Conservation (phyloP, 1,139 yeast species). For the Yamadazyma atlantica region DNA sequence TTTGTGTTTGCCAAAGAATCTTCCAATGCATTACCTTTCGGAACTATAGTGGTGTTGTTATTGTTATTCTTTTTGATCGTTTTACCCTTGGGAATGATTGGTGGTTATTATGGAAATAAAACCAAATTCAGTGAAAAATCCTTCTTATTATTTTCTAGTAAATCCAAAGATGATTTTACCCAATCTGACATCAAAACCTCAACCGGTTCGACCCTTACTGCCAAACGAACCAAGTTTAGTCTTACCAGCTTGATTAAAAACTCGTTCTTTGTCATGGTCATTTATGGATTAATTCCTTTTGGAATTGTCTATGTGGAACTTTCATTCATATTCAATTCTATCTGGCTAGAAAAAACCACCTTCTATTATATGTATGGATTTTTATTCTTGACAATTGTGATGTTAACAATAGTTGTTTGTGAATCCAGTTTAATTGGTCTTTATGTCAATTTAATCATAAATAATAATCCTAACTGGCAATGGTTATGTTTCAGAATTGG, state of each 20-base stretch:
- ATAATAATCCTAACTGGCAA: constrained; percentile 74
- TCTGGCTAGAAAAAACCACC: constrained; percentile 80
- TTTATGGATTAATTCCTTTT: constrained; percentile 74
- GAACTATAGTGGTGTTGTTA: constrained; percentile 61
- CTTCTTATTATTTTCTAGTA: constrained; percentile 10
- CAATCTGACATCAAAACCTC: neutral
- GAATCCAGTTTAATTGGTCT: constrained; percentile 77
- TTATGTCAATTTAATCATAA: constrained; percentile 57
- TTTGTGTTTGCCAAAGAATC: constrained; percentile 79
- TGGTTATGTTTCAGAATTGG: constrained; percentile 81
- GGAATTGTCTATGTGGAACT: constrained; percentile 80
- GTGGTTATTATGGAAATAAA: constrained; percentile 62
- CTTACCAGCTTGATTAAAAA: constrained; percentile 18
- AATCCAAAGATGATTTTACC: constrained; percentile 4
- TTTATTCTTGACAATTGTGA: constrained; percentile 58
- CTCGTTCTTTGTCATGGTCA: constrained; percentile 17
- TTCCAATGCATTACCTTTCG: constrained; percentile 75
- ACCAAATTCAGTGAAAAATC: constrained; percentile 21
- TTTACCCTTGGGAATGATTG: constrained; percentile 71
- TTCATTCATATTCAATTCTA: constrained; percentile 68
- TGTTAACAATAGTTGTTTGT: constrained; percentile 60
- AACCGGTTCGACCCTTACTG: neutral
- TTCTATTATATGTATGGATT: constrained; percentile 83
- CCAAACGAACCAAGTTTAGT: neutral
- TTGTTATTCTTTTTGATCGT: constrained; percentile 62